These are phyloP conservation scores for Thuja plicata DNA, from an alignment of 83 land plant genomes.

Conservation along the genomic window DNA sequence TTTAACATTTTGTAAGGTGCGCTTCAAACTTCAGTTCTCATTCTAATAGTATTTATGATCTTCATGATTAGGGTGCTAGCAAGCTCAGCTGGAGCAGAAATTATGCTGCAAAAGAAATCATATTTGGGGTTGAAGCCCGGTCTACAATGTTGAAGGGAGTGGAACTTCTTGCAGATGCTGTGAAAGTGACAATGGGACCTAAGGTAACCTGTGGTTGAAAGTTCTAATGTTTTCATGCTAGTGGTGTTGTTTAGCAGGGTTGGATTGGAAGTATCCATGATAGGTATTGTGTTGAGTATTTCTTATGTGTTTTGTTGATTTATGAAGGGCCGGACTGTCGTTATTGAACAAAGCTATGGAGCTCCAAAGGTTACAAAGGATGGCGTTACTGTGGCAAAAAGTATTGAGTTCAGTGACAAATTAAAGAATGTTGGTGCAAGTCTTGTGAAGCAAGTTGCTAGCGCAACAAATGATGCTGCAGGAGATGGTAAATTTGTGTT, in stretches of 20 bases:
- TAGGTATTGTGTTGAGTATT: background rate
- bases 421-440: conserved; percentile 73
- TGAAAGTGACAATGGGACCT: conserved; percentile 82
- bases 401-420: conserved; percentile 67
- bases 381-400: conserved; percentile 85
- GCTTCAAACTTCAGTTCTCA: background rate
- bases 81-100: conserved; percentile 40
- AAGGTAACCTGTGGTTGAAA: conserved; percentile 29
- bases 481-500: conserved; percentile 62
- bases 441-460: conserved; percentile 83
- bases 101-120: conserved; percentile 72
- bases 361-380: conserved; percentile 83
- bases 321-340: conserved; percentile 72
- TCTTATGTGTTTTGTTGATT: background rate
- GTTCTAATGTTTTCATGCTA: background rate
- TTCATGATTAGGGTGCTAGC: background rate
- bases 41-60: background rate
- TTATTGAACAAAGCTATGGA: conserved; percentile 69
- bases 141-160: conserved; percentile 77
- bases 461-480: conserved; percentile 75
- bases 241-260: background rate
- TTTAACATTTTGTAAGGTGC: background rate
- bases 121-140: conserved; percentile 61
- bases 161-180: conserved; percentile 78
- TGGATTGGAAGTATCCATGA: background rate